A percentile compares a stretch with the other conserved stretches of the same genome.
phyloP scores from a whole-genome alignment of 2,329 filamentous ascomycete genomes.

The Fusarium verrucosum region DNA sequence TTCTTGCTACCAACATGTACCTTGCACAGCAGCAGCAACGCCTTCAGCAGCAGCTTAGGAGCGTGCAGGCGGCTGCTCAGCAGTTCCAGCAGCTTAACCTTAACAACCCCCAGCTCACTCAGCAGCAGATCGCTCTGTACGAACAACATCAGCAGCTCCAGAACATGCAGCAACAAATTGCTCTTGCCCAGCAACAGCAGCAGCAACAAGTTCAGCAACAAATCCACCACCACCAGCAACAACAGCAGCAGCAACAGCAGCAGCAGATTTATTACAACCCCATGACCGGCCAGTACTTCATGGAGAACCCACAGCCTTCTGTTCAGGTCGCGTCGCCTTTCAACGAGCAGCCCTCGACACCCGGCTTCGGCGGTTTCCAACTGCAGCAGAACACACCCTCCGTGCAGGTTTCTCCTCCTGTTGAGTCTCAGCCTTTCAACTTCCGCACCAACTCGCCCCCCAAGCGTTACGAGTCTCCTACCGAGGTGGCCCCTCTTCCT shows the following conservation, averaged over 20 bases:
- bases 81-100: conserved; percentile 83
- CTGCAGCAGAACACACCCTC: conserved; percentile 69
- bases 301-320: conserved; percentile 69
- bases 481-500: conserved; percentile 75
- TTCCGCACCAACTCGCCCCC: conserved; percentile 73
- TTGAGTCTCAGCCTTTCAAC: conserved; percentile 62
- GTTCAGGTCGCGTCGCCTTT: conserved; percentile 53
- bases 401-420: conserved; percentile 84
- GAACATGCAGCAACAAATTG: conserved; percentile 54
- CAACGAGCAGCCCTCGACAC: conserved; percentile 56
- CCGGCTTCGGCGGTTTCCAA: conserved; percentile 47
- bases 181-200: conserved; percentile 46
- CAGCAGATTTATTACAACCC: conserved; percentile 88
- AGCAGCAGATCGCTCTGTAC: conserved; percentile 59
- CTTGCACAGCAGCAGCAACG: conserved; percentile 94
- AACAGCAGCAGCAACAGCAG: conserved; percentile 64
- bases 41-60: conserved; percentile 90
- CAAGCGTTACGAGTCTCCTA: conserved; percentile 74
- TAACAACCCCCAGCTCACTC: conserved; percentile 59
- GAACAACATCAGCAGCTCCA: conserved; percentile 56
- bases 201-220: conserved; percentile 54
- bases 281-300: conserved; percentile 83
- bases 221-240: conserved; percentile 56
- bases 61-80: conserved; percentile 82
- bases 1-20: conserved; percentile 91